Percentiles rank a stretch among this genome's conserved stretches.
phyloP scores from a whole-genome alignment of 2,329 filamentous ascomycete genomes.

The Ophiostoma ulmi region DNA sequence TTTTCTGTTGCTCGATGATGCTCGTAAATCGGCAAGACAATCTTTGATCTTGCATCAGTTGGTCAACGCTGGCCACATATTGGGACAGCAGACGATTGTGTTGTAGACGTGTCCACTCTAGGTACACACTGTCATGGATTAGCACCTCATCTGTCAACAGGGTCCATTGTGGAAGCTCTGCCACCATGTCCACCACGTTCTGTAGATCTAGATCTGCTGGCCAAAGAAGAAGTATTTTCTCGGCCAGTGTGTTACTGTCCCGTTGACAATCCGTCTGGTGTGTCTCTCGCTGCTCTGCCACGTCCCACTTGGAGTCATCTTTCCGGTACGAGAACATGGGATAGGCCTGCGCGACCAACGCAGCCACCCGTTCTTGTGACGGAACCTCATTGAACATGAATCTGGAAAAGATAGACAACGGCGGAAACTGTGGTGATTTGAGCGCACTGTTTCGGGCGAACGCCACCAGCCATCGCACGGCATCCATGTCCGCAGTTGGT shows the following conservation, averaged over 20 bases:
- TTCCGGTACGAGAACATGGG: background rate
- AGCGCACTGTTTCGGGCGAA: background rate
- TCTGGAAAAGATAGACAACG: background rate
- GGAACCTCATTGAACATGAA: background rate
- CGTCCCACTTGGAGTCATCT: background rate
- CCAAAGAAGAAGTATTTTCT: background rate
- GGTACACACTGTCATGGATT: background rate
- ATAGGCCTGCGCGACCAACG: background rate
- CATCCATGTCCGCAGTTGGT: background rate
- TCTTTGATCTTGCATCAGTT: background rate
- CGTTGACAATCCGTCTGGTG: background rate
- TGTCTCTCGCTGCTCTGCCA: background rate
- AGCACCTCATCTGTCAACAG: background rate
- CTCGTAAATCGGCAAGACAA: too few species aligned
- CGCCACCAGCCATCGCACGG: background rate
- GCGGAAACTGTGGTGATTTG: background rate
- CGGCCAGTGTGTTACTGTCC: background rate
- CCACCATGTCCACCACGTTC: too few species aligned
- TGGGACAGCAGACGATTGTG: constrained; percentile 43
- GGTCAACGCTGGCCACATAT: constrained; percentile 43
- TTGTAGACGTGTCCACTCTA: constrained; percentile 42
- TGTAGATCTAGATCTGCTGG: background rate
- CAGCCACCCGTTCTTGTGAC: background rate
- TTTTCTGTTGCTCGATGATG: too few species aligned
- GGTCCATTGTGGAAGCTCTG: too few species aligned